Conservation (phyloP, 139 green algal species). For the Monoraphidium neglectum region DNA sequence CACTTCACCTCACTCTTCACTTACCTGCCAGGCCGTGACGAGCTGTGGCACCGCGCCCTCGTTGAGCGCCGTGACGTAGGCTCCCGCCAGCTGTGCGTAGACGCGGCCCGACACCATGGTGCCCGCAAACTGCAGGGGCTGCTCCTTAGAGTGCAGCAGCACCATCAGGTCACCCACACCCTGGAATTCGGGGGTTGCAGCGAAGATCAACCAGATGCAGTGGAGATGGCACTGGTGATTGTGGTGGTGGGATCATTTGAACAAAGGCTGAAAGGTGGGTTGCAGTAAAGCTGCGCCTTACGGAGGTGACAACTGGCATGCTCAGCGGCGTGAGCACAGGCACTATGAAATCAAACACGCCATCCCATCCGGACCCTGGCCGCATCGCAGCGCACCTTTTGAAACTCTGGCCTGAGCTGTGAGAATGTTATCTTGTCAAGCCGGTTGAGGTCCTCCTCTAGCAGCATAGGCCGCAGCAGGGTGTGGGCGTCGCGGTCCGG, state of each 20-base stretch:
- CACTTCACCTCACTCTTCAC: no score
- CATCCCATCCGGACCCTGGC: no score
- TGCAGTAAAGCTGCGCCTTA: no score
- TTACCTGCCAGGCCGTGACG: conserved; percentile 52
- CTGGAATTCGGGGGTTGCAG: no score
- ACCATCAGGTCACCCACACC: conserved; percentile 73
- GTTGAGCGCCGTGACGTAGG: conserved; percentile 90
- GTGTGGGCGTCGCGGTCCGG: conserved; percentile 84
- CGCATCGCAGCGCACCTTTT: conserved; percentile 36
- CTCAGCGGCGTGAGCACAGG: no score
- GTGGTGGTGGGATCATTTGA: no score
- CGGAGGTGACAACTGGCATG: no score
- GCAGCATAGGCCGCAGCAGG: conserved; percentile 69
- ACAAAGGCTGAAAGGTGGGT: no score
- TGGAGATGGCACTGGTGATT: no score
- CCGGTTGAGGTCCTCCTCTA: conserved; percentile 68
- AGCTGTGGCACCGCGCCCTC: conserved; percentile 86
- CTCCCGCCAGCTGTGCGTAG: conserved; percentile 45
- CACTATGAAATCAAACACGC: no score
- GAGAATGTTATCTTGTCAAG: conserved; percentile 61
- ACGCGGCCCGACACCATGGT: conserved; percentile 58
- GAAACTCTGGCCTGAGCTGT: conserved; percentile 85
- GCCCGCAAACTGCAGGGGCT: conserved; percentile 68
- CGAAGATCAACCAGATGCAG: no score
- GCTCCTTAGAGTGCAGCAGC: conserved; percentile 61